Evolutionary conservation across 495 filamentous ascomycete species (phyloP).

Genomic region (Halenospora varia): DNA sequence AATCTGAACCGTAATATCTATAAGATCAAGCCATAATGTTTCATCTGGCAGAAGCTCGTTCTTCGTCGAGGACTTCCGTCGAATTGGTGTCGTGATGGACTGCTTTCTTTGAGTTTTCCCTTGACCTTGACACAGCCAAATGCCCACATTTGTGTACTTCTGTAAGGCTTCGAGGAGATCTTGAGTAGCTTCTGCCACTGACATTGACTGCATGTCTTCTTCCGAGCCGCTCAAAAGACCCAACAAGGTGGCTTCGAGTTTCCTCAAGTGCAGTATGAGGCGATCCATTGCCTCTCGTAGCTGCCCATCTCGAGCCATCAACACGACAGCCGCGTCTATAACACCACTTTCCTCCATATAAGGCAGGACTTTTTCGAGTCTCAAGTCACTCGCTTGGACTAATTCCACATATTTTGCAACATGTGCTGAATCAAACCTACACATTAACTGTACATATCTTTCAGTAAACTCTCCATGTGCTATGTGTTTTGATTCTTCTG

Average conservation of each 20-base stretch:
- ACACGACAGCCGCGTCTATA: constrained; percentile 86
- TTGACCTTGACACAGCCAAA: constrained; percentile 93
- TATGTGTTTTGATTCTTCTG: constrained; percentile 31
- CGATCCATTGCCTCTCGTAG: constrained; percentile 79
- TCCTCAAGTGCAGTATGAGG: constrained; percentile 71
- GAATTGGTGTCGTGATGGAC: constrained; percentile 20
- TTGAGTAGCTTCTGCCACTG: constrained; percentile 48
- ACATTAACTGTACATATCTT: constrained; percentile 86
- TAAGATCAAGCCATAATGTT: constrained; percentile 83
- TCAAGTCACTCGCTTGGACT: constrained; percentile 74
- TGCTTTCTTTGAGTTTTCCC: constrained; percentile 50
- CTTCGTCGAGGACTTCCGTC: constrained; percentile 40
- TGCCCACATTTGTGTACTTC: constrained; percentile 86
- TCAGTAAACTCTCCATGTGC: constrained; percentile 61
- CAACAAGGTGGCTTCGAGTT: constrained; percentile 72
- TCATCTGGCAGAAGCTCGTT: constrained; percentile 75
- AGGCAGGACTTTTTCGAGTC: constrained; percentile 77
- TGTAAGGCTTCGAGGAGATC: constrained; percentile 72
- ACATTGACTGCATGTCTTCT: constrained; percentile 26
- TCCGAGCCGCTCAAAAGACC: constrained; percentile 60
- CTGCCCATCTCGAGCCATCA: constrained; percentile 88
- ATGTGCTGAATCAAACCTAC: constrained; percentile 72
- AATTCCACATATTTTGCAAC: constrained; percentile 81
- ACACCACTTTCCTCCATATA: constrained; percentile 84
- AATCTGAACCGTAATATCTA: constrained; percentile 78